phyloP scores from a whole-genome alignment of 2,329 filamentous ascomycete genomes.

The Chrysoporthe deuterocubensis region DNA sequence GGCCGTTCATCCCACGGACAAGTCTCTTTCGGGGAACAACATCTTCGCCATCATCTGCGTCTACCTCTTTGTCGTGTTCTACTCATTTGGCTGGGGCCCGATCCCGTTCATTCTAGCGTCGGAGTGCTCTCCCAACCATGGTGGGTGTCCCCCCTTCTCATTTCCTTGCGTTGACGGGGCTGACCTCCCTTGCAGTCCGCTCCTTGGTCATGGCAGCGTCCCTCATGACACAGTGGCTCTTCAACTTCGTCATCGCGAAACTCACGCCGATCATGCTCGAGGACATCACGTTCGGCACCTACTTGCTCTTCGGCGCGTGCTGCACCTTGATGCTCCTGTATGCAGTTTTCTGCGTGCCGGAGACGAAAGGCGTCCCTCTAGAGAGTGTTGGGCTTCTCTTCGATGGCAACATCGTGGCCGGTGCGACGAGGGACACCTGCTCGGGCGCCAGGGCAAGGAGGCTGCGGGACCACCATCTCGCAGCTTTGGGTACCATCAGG shows the following conservation, averaged over 20 bases:
- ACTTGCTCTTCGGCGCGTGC: slow-evolving; percentile 56
- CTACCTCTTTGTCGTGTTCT: slow-evolving; percentile 49
- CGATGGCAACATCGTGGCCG: slow-evolving; percentile 26
- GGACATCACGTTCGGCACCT: slow-evolving; percentile 51
- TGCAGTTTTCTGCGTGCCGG: slow-evolving; percentile 54
- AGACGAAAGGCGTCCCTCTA: slow-evolving; percentile 55
- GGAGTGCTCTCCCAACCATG: slow-evolving; percentile 34
- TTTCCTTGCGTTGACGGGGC: not conserved
- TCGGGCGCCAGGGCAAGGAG: slow-evolving; percentile 22
- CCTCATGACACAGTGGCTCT: slow-evolving; percentile 40
- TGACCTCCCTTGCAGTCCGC: slow-evolving; percentile 25
- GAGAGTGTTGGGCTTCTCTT: slow-evolving; percentile 37
- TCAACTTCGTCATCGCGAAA: slow-evolving; percentile 45
- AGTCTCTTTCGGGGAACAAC: slow-evolving; percentile 44
- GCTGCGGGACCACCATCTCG: slow-evolving; percentile 15
- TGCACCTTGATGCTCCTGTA: slow-evolving; percentile 51
- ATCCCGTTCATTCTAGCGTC: slow-evolving; percentile 35
- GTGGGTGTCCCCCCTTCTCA: not conserved
- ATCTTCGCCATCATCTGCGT: slow-evolving; percentile 47
- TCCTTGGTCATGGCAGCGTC: slow-evolving; percentile 33
- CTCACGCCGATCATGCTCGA: slow-evolving; percentile 48
- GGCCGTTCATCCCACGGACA: slow-evolving; percentile 34
- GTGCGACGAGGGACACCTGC: slow-evolving; percentile 25
- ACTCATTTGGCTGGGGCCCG: slow-evolving; percentile 38
- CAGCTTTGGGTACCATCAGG: not conserved